Conservation (phyloP, 257 asterid genomes). For the Penstemon newberryi region DNA sequence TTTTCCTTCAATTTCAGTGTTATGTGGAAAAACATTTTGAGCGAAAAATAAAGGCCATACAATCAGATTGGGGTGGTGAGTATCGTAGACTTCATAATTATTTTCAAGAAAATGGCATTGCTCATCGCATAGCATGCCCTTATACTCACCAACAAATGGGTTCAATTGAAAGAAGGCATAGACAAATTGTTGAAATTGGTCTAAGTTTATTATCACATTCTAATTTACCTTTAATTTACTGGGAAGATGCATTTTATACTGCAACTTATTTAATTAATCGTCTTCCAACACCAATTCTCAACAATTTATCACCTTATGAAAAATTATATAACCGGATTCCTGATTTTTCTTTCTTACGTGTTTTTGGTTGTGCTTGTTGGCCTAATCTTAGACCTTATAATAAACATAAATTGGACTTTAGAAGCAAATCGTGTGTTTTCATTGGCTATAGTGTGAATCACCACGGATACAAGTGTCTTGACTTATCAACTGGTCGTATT, state of each 20-base stretch:
- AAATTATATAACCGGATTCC: background rate
- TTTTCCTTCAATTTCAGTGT: background rate
- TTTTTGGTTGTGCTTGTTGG: slow-evolving; percentile 6
- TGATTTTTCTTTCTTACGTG: background rate
- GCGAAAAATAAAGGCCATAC: too few species aligned
- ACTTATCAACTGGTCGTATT: background rate
- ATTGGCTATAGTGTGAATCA: slow-evolving; percentile 6
- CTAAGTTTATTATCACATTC: background rate
- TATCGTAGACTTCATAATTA: too few species aligned
- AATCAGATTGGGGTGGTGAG: too few species aligned
- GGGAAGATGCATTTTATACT: background rate
- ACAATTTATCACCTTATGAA: background rate
- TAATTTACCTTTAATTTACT: background rate
- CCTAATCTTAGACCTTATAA: background rate
- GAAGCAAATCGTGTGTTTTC: background rate
- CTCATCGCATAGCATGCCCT: background rate
- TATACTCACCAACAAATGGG: slow-evolving; percentile 15
- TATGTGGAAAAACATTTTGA: background rate
- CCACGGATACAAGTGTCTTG: background rate
- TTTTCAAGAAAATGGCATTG: background rate
- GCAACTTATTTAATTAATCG: background rate
- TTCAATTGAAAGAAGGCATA: background rate
- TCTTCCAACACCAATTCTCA: background rate
- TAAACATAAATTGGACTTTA: background rate
- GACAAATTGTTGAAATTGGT: slow-evolving; percentile 16